These are phyloP conservation scores for Agrocybe chaxingu DNA, from an alignment of 768 basidiomycete species.

Conservation along the genomic window DNA sequence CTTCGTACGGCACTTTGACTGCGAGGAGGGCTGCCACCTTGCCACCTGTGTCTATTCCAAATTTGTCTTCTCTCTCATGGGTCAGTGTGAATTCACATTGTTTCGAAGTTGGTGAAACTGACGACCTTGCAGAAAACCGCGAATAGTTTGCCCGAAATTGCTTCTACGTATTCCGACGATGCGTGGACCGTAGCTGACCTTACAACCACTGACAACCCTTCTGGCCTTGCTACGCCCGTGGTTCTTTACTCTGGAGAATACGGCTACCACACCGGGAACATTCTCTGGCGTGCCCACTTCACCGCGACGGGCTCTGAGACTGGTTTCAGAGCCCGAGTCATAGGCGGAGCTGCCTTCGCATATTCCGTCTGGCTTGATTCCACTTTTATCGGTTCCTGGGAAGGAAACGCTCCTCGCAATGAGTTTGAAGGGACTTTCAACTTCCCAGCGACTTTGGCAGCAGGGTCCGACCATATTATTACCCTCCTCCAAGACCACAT, in stretches of 20 bases:
- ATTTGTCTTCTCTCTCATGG: conserved; percentile 33
- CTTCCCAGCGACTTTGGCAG: conserved; percentile 25
- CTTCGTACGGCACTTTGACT: conserved; percentile 39
- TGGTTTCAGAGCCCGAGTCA: conserved; percentile 35
- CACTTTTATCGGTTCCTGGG: conserved; percentile 46
- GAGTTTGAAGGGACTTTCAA: conserved; percentile 31
- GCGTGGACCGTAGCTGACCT: conserved; percentile 41
- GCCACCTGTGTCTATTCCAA: conserved; percentile 31
- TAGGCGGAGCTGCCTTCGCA: conserved; percentile 45
- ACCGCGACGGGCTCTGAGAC: conserved; percentile 42
- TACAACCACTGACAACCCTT: conserved; percentile 40
- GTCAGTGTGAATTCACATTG: conserved; percentile 17
- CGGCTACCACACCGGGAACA: conserved; percentile 49
- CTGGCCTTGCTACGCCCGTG: conserved; percentile 31
- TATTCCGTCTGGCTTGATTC: conserved; percentile 49
- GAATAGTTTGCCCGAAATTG: conserved; percentile 41
- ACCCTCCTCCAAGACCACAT: conserved; percentile 55
- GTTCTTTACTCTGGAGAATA: conserved; percentile 48
- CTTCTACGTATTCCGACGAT: conserved; percentile 34
- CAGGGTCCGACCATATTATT: conserved; percentile 36
- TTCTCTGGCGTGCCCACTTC: conserved; percentile 52
- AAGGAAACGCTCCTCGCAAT: conserved; percentile 32
- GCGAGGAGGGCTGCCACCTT: conserved; percentile 26
- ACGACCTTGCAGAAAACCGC: conserved; percentile 31
- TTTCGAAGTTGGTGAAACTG: not conserved